Conservation (phyloP, 306 rosid genomes). For the Sicyos baderoa region DNA sequence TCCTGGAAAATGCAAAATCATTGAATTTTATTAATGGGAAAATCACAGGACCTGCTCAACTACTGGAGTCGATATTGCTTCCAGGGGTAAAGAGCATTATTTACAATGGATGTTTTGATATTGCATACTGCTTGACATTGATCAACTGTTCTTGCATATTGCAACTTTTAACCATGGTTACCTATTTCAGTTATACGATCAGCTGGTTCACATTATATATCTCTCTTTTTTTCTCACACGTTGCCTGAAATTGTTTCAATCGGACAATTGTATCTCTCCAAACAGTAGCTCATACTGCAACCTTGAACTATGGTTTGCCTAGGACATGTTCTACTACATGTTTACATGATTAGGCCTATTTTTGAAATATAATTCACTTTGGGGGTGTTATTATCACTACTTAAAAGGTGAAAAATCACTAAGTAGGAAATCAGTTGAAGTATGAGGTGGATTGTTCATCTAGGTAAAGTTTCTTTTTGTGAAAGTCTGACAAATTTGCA, state of each 20-base stretch:
- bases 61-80: conserved; percentile 70
- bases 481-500: conserved; percentile 3
- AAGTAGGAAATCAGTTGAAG: not conserved
- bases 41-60: conserved; percentile 49
- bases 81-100: conserved; percentile 57
- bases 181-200: not conserved
- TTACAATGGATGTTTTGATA: conserved; percentile 1
- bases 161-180: not conserved
- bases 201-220: not conserved
- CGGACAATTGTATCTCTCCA: not conserved
- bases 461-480: not conserved
- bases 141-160: not conserved
- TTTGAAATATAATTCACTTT: not conserved
- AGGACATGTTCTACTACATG: not conserved
- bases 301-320: not conserved
- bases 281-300: not conserved
- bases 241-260: not conserved
- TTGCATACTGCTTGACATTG: not conserved
- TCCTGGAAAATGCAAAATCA: conserved; percentile 70
- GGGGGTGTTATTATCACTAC: not conserved
- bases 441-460: not conserved
- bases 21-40: conserved; percentile 47
- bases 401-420: not conserved
- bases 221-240: not conserved
- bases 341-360: not conserved